Evolutionary conservation across 176 grass and related monocot species (phyloP), one percentile per base, ranked within the genome.

Genomic region (Zea luxurians): DNA sequence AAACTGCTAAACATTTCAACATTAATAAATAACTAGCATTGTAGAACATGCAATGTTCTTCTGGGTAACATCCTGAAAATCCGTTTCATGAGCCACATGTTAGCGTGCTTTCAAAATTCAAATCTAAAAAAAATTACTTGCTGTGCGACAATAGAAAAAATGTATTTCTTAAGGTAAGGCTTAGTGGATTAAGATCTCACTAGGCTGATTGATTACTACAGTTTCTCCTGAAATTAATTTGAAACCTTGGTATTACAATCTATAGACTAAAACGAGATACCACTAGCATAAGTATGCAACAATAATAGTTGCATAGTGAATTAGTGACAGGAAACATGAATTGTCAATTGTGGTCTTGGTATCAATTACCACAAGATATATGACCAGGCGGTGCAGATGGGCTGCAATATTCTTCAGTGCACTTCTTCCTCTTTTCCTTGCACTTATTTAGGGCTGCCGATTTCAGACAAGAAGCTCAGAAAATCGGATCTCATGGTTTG

Each of bases 311-410:
- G 18, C 40, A 42, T 73, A 68, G 44, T 36, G 21, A n/a, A 21
- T 35, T 73, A 68, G 44, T 36, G 21, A n/a, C 42, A 60, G 60
- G 60, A 65, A 61, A 61, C 27, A 69, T 62, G 53, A 61, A 42
- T 8, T 46, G n/a, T n/a, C 2, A 68, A 49, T 13, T 69, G 55
- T 47, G 17, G 10, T 8, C 0, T 34, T 1, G 41, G 16, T 76
- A 57, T 15, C 4, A 36, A 41, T 37, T 74, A 75, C 20, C 20
- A 66, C 35, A 20, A 35, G 42, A 36, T 47, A 47, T 4, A n/a
- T n/a, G n/a, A n/a, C n/a, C n/a, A n/a, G n/a, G n/a, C n/a, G n/a
- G n/a, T n/a, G n/a, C n/a, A n/a, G n/a, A n/a, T n/a, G n/a, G n/a
- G n/a, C n/a, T n/a, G n/a, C n/a, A n/a, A n/a, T n/a, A n/a, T n/a